Base-by-base conservation (phyloP, 2,329 filamentous ascomycete genomes). In the Alternaria postmessia region DNA sequence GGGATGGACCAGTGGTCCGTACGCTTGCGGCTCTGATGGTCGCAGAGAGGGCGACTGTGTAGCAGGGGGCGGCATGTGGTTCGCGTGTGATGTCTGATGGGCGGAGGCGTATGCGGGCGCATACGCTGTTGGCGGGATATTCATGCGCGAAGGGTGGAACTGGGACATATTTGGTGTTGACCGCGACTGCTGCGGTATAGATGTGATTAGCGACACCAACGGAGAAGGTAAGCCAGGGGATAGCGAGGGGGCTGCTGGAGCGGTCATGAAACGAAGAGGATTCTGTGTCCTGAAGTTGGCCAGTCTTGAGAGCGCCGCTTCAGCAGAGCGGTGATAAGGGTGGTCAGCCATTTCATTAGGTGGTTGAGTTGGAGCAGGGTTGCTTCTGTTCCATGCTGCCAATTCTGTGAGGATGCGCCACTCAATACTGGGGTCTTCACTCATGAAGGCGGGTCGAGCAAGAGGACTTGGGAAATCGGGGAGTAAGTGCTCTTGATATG, bases 61-160 rank as follows among this genome's bases (percentile, higher is more conserved):
- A 14, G 39, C 28, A 1, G 41, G 39, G 7, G 8, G 20, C 9
- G 43, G 51, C n/a, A 55, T 44, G 24, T 43, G 43, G 14, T n/a
- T 18, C 8, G 51, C 16, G 1, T n/a, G 26, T 5, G 51, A 22
- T n/a, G 1, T 20, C 5, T 41, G 22, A 14, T 18, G 16, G 16
- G 24, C 16, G 16, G 22, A 16, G 2, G 16, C 38, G 24, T 38
- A 38, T 1, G 22, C 24, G 5, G 22, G 24, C 16, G 34, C 48
- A 32, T 51, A 51, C 11, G 34, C 34, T 11, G 49, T 41, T 18
- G 34, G 18, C 3, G 49, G 49, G 22, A 51, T 51, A 1, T 11
- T 34, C 49, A 41, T 51, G 26, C n/a, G 36, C 34, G 49, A 51
- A 41, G 49, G 16, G 16, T 51, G 22, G 18, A 41, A 51, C 32